A percentile compares a stretch with the other conserved stretches of the same genome.
Conservation (phyloP, 192 early-diverging fungal genomes). For the Gigaspora rosea region DNA sequence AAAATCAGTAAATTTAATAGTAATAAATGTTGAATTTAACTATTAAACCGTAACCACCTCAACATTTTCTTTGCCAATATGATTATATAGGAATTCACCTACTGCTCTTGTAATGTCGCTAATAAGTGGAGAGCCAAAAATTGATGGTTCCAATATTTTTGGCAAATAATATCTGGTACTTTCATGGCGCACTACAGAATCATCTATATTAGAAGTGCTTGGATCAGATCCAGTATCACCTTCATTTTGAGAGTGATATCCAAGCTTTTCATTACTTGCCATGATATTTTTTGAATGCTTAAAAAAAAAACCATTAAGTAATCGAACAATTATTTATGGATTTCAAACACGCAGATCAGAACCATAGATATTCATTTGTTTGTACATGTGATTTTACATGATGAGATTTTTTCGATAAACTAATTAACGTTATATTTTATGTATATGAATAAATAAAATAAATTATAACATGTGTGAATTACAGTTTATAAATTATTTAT, state of each 20-base stretch:
- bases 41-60: slow-evolving; percentile 47
- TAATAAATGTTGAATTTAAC: not conserved
- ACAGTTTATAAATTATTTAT: too few relatives aligned
- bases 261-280: not conserved
- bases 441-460: too few relatives aligned
- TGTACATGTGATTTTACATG: too few relatives aligned
- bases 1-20: not conserved
- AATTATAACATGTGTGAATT: too few relatives aligned
- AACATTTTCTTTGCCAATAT: slow-evolving; percentile 53
- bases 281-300: not conserved
- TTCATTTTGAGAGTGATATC: not conserved
- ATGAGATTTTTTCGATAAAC: too few relatives aligned
- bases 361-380: too few relatives aligned
- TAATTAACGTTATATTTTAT: too few relatives aligned
- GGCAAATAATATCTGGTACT: not conserved
- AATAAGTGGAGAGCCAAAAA: slow-evolving; percentile 62
- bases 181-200: not conserved
- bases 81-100: slow-evolving; percentile 62
- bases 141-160: slow-evolving; percentile 51
- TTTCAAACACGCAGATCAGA: too few relatives aligned
- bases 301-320: too few relatives aligned
- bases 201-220: not conserved
- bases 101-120: slow-evolving; percentile 66
- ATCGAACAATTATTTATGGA: too few relatives aligned
- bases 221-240: not conserved